A percentile compares a stretch with the other conserved stretches of the same genome.
These are phyloP conservation scores for Ganoderma multipileum DNA, from an alignment of 1,284 basidiomycete genomes.

Conservation along the genomic window DNA sequence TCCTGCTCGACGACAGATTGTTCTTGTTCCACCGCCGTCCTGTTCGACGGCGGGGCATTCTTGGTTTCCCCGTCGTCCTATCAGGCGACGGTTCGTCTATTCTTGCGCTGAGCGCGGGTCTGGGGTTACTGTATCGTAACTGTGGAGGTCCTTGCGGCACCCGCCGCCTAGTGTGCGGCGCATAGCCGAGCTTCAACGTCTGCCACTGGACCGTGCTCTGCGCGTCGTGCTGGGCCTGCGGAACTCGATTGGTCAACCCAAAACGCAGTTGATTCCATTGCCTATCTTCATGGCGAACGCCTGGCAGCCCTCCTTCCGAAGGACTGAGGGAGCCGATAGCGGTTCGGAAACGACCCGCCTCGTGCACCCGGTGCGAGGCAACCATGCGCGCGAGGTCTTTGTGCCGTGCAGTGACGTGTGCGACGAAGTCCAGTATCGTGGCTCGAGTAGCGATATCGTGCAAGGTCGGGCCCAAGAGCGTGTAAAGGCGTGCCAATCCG, in stretches of 20 bases:
- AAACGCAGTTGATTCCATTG: slow-evolving; percentile 26
- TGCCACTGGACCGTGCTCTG: neutral
- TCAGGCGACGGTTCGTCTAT: neutral
- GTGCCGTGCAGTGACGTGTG: slow-evolving; percentile 13
- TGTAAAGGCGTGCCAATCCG: neutral
- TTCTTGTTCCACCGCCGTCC: neutral
- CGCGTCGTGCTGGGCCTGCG: slow-evolving; percentile 10
- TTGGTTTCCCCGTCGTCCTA: neutral
- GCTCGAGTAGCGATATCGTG: slow-evolving; percentile 8
- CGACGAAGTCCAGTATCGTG: slow-evolving; percentile 12
- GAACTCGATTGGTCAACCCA: slow-evolving; percentile 10
- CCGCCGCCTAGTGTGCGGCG: neutral
- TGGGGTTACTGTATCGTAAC: slow-evolving; percentile 5
- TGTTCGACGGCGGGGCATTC: no score
- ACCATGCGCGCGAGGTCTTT: slow-evolving; percentile 23
- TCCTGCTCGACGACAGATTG: neutral
- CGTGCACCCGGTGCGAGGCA: slow-evolving; percentile 34
- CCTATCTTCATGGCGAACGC: slow-evolving; percentile 36
- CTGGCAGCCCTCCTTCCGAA: slow-evolving; percentile 32
- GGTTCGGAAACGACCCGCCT: slow-evolving; percentile 23
- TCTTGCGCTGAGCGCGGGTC: neutral
- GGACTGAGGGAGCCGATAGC: slow-evolving; percentile 30
- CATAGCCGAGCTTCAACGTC: neutral
- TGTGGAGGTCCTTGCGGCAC: neutral
- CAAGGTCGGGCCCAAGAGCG: neutral